Percentiles rank a stretch among this genome's conserved stretches.
Conservation (phyloP, 768 basidiomycete genomes). For the Mycena latifolia region DNA sequence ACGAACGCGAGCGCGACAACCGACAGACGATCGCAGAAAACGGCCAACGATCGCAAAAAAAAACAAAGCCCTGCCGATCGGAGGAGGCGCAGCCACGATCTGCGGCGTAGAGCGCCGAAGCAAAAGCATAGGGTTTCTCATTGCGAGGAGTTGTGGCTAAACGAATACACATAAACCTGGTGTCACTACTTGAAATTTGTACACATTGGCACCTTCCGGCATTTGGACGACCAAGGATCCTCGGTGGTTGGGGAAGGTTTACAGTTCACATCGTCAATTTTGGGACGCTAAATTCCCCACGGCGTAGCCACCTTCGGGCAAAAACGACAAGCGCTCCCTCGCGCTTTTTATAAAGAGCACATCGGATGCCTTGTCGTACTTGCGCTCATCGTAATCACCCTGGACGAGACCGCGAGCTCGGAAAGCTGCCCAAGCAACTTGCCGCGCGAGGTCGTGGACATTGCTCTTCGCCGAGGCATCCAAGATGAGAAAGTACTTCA, state of each 20-base stretch:
- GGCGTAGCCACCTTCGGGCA: constrained; percentile 11
- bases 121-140: background rate
- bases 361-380: constrained; percentile 70
- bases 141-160: constrained; percentile 1
- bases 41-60: no score
- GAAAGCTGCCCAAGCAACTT: constrained; percentile 46
- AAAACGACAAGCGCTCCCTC: constrained; percentile 14
- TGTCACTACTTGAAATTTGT: constrained; percentile 1
- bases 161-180: background rate
- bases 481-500: constrained; percentile 47
- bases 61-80: no score
- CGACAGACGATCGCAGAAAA: no score
- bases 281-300: constrained; percentile 1
- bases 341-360: constrained; percentile 55
- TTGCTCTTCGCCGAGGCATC: constrained; percentile 36
- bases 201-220: constrained; percentile 1
- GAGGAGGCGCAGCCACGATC: no score
- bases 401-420: constrained; percentile 41
- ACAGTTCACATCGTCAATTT: constrained; percentile 2
- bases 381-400: constrained; percentile 49
- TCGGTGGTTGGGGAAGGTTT: background rate
- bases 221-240: background rate
- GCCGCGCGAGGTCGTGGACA: constrained; percentile 27
- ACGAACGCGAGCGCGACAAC: no score
- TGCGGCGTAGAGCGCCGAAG: background rate